These are phyloP conservation scores for Aureobasidium mangrovei DNA, from an alignment of 2,329 filamentous ascomycete species.

Conservation along the genomic window DNA sequence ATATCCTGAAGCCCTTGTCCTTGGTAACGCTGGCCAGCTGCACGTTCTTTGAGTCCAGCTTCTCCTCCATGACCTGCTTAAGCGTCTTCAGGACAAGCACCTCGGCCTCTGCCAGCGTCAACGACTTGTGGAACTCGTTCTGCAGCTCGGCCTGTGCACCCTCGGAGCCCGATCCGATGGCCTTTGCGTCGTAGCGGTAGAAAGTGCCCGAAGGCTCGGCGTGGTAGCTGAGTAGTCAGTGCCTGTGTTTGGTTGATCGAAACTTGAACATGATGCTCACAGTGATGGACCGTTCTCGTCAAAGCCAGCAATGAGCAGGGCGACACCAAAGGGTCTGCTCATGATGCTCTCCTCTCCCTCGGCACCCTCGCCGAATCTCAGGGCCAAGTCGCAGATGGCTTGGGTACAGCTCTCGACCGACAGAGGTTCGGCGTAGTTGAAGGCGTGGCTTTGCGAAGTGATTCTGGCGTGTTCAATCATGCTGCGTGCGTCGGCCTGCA, in stretches of 20 bases:
- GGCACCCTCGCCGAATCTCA: constrained; percentile 94
- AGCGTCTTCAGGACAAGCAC: constrained; percentile 92
- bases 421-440: constrained; percentile 95
- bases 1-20: constrained; percentile 97
- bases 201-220: constrained; percentile 97
- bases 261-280: constrained; percentile 33
- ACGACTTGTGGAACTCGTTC: constrained; percentile 97
- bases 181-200: constrained; percentile 98
- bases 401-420: constrained; percentile 97
- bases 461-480: constrained; percentile 98
- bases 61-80: constrained; percentile 99
- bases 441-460: constrained; percentile 92
- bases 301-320: constrained; percentile 89
- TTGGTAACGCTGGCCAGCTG: constrained; percentile 96
- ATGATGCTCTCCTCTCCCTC: constrained; percentile 93
- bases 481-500: constrained; percentile 93
- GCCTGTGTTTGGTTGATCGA: background rate
- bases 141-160: constrained; percentile 96
- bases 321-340: constrained; percentile 94
- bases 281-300: constrained; percentile 95
- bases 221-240: constrained; percentile 57
- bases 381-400: constrained; percentile 92
- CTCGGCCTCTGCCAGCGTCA: constrained; percentile 88
- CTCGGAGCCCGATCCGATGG: constrained; percentile 94
- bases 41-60: constrained; percentile 96